Base-by-base conservation (phyloP, 1,284 basidiomycete genomes). In the Melanopsichium pennsylvanicum region DNA sequence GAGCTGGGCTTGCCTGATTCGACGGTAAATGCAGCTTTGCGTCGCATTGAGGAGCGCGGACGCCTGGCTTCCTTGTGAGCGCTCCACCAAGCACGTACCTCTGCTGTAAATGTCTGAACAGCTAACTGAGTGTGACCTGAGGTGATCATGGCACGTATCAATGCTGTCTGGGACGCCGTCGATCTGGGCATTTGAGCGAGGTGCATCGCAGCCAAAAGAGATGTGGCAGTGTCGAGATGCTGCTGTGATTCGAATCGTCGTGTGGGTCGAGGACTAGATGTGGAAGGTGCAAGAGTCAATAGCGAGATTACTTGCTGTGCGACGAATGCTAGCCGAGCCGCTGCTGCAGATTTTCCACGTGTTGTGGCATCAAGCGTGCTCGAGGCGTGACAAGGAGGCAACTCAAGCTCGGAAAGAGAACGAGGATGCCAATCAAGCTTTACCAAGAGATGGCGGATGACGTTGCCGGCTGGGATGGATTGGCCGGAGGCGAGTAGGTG, bases 61-160 rank as follows among this genome's bases (percentile, higher is more conserved):
- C 56, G 63, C 18, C 16, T 42, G 6, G 36, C 51, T 19, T 67
- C 37, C 15, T 37, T 47, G 34, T 60, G 49, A 26, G 56, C 50
- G 15, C n/a, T 25, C 64, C 66, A 69, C 66, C 66, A 69, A 2
- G 59, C 48, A 9, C 47, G 47, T 1, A 63, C 46, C 36, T 69
- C 66, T 27, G 40, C 41, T 16, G 46, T 55, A 23, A 25, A 69
- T 1, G 50, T 46, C 22, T 46, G 43, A 4, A 58, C 51, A 8
- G 66, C 66, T 13, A 63, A 18, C 3, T 15, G 31, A 5, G 37
- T 34, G 13, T 49, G 43, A 11, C 44, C 46, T 1, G 55, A 58
- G 16, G 49, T 46, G 9, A 69, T 44, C 43, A 63, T 44, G 16
- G 59, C 59, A 2, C 55, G 55, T 6, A 69, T 42, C 9, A 69